Percentiles rank a stretch among this genome's conserved stretches.
Evolutionary conservation across 805 yeast species (phyloP).

Genomic region (Saccharomycopsis malanga): DNA sequence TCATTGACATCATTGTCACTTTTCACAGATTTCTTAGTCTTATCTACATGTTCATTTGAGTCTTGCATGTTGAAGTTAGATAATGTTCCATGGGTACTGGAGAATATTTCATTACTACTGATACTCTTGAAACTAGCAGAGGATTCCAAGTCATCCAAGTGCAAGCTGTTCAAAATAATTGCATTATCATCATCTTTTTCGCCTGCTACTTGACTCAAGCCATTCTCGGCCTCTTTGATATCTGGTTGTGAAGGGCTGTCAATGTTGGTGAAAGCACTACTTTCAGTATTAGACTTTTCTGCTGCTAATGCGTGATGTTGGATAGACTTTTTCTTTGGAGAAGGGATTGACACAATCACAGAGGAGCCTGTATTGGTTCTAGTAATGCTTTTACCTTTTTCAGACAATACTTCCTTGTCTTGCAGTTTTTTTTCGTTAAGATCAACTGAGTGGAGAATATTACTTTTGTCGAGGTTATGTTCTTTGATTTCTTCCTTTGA

Average conservation of each 20-base stretch:
- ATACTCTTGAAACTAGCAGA: constrained; percentile 22
- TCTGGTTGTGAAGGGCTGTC: constrained; percentile 18
- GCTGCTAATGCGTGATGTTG: background rate
- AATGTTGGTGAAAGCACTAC: constrained; percentile 22
- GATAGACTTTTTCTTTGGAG: constrained; percentile 5
- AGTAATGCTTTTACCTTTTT: background rate
- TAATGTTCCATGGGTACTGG: constrained; percentile 19
- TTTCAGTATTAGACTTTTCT: constrained; percentile 20
- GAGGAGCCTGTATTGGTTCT: constrained; percentile 5
- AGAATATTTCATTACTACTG: constrained; percentile 20
- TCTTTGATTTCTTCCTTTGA: background rate
- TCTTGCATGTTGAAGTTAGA: constrained; percentile 12
- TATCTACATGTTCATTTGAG: constrained; percentile 2
- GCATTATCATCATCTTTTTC: background rate
- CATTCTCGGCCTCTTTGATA: constrained; percentile 17
- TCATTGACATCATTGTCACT: too few species aligned
- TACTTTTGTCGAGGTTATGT: background rate
- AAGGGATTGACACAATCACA: constrained; percentile 1
- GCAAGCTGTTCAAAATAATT: constrained; percentile 18
- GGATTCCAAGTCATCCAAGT: constrained; percentile 21
- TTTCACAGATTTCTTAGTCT: too few species aligned
- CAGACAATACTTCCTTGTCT: background rate
- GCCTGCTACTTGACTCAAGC: constrained; percentile 12
- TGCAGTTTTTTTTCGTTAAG: background rate
- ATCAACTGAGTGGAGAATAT: background rate